Evolutionary conservation across 2,329 filamentous ascomycete genomes (phyloP), one percentile per base, ranked within the genome.

Genomic region (Aspergillus transmontanensis): DNA sequence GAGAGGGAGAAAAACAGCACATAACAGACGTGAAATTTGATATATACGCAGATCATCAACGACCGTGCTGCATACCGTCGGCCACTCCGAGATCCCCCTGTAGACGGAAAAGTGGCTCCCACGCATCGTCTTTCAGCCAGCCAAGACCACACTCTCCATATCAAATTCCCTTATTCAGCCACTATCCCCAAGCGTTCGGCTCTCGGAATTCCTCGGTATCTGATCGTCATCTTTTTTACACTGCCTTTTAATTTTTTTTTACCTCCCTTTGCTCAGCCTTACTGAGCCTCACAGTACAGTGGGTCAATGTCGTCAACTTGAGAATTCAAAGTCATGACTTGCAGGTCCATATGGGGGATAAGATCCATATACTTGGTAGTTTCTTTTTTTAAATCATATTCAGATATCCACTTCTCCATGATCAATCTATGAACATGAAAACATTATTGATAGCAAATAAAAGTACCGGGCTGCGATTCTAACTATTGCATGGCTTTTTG

Each of bases 401-500:
- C 30, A 30, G 23, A 19, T 30, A 23, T 54, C 14, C 28, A 54
- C 32, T 23, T 55, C 51, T 21, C 51, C 11, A 41, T 58, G 21
- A 30, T 51, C 48, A 39, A 50, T 26, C 21, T 32, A 39, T 45
- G 36, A 41, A 53, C 23, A 61, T 28, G 53, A 61, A 19, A 61
- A 61, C 32, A 55, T 55, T 39, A 55, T 26, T 32, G 30, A 39
- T 14, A 34, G 51, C 26, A 55, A 39, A 36, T 23, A 30, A 57
- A 30, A 61, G 41, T 58, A 65, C 41, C 12, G 57, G 55, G 19
- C 36, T 61, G 60, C 57, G 48, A 53, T 60, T 60, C 58, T 61
- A 60, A 60, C 48, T 59, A 62, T 55, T 50, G 43, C 56, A 39
- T 62, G 59, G 41, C 39, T 67, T 66, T 66, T 64, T 61, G 46